Percentiles rank a stretch among this genome's conserved stretches.
Evolutionary conservation across 1,284 basidiomycete species (phyloP).

Genomic region (Amylostereum areolatum): DNA sequence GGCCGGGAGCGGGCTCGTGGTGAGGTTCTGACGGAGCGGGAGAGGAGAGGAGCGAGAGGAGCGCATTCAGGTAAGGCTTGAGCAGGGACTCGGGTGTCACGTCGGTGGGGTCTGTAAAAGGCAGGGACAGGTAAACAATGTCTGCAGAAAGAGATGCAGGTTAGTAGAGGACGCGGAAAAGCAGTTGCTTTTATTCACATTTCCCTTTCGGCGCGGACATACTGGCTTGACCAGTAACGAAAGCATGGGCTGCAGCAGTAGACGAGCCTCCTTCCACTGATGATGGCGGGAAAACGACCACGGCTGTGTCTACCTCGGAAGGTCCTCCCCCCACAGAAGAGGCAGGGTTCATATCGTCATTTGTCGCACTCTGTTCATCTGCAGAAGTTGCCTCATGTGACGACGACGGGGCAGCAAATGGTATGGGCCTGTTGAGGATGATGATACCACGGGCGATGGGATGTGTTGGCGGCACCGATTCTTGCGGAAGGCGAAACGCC

Average conservation of each 20-base stretch:
- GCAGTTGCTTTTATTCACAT: constrained; percentile 47
- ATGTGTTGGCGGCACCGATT: constrained; percentile 7
- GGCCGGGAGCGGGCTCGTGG: background rate
- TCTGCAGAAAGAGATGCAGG: constrained; percentile 29
- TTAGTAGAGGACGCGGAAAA: background rate
- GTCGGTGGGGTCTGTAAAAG: constrained; percentile 24
- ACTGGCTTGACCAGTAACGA: constrained; percentile 80
- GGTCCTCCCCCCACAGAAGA: constrained; percentile 16
- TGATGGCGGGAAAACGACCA: constrained; percentile 81
- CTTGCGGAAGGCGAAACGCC: constrained; percentile 10
- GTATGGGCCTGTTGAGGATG: constrained; percentile 50
- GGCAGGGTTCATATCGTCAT: constrained; percentile 13
- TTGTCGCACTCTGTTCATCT: constrained; percentile 14
- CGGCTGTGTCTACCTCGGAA: constrained; percentile 52
- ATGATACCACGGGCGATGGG: constrained; percentile 61
- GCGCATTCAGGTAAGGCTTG: constrained; percentile 53
- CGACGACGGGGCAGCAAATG: constrained; percentile 25
- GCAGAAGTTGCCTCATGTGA: constrained; percentile 15
- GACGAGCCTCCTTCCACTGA: constrained; percentile 41
- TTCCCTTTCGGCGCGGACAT: constrained; percentile 81
- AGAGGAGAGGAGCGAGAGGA: constrained; percentile 31
- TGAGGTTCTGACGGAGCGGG: constrained; percentile 12
- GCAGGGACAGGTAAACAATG: constrained; percentile 57
- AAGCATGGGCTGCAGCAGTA: constrained; percentile 53
- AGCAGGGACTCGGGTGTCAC: constrained; percentile 43